Evolutionary conservation across 345 rosid species (phyloP).

Genomic region (Carallia brachiata): DNA sequence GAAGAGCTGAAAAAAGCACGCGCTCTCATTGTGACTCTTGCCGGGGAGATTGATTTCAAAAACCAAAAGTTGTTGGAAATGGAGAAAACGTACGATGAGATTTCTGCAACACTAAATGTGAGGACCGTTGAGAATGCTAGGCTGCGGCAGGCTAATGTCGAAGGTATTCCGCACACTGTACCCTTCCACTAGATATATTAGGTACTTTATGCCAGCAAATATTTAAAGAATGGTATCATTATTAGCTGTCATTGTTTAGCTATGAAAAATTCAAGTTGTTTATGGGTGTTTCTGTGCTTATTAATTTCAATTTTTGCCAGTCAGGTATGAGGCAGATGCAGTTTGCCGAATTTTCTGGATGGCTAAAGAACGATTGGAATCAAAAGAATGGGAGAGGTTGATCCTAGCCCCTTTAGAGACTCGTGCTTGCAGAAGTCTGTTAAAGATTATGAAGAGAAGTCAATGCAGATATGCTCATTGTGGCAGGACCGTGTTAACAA

Average conservation of each 20-base stretch:
- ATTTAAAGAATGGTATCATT: no score
- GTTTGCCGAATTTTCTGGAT: neutral
- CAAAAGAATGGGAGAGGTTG: slow-evolving; percentile 23
- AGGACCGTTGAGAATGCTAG: neutral
- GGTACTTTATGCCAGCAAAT: no score
- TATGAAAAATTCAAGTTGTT: no score
- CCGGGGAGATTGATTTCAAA: slow-evolving; percentile 6
- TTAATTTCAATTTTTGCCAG: neutral
- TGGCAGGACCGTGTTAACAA: slow-evolving; percentile 14
- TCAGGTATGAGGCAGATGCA: slow-evolving; percentile 5
- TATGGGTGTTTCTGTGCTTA: no score
- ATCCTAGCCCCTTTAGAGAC: no score
- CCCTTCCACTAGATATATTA: no score
- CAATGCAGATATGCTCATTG: slow-evolving; percentile 6
- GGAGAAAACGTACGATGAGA: slow-evolving; percentile 5
- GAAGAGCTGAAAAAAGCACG: neutral
- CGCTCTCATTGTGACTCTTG: neutral
- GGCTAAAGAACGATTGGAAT: neutral
- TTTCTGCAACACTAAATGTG: neutral
- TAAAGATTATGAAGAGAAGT: slow-evolving; percentile 9
- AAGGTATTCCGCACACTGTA: neutral
- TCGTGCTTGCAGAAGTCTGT: no score
- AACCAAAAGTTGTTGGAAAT: slow-evolving; percentile 7
- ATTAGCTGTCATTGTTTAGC: no score
- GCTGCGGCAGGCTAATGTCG: neutral